These are phyloP conservation scores for Botrytis medusae DNA, from an alignment of 2,329 filamentous ascomycete species.

Conservation along the genomic window DNA sequence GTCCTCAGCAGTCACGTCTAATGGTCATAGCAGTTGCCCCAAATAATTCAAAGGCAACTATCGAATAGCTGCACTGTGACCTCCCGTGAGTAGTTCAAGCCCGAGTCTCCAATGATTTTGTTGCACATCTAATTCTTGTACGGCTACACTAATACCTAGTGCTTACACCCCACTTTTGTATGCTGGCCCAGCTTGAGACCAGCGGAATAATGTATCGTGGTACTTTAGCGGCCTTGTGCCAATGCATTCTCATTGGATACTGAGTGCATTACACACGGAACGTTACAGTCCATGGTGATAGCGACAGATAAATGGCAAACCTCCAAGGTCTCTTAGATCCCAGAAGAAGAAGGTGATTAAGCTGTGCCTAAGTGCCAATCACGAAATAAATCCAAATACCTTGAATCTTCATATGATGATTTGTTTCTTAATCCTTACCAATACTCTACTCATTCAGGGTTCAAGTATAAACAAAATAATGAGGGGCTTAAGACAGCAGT, in stretches of 20 bases:
- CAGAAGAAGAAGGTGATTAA: background rate
- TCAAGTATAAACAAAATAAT: background rate
- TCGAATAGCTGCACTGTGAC: background rate
- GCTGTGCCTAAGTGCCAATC: background rate
- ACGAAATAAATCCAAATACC: background rate
- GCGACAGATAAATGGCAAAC: background rate
- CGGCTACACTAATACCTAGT: background rate
- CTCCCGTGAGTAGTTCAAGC: background rate
- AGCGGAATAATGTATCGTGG: background rate
- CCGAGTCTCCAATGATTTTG: background rate
- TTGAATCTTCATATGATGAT: background rate
- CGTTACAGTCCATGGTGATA: background rate
- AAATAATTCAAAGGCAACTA: background rate
- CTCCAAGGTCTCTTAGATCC: background rate
- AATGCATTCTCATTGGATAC: background rate
- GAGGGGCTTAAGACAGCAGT: background rate
- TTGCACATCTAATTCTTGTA: slow-evolving; percentile 2
- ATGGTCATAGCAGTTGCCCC: background rate
- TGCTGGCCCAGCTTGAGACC: background rate
- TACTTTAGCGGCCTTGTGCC: background rate
- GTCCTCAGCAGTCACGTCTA: background rate
- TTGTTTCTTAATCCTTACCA: background rate
- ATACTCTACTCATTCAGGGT: background rate
- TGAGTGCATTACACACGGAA: background rate
- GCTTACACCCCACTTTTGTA: background rate